Conservation (phyloP, 2,329 filamentous ascomycete genomes). For the Diaporthe ampelina region DNA sequence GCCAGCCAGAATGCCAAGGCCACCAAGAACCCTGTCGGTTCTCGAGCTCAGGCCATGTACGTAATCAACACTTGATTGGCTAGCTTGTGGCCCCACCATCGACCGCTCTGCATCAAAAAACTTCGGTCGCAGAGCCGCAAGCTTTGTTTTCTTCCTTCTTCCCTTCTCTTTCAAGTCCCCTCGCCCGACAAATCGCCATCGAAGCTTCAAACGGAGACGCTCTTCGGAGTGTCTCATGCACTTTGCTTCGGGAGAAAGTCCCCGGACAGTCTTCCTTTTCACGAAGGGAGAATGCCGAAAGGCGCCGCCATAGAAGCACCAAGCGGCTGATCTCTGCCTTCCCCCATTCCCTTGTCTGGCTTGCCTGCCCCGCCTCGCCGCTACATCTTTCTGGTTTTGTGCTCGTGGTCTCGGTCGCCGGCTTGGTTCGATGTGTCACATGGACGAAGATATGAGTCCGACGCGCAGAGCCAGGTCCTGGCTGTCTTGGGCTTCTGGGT, state of each 20-base stretch:
- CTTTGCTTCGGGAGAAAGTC: constrained; percentile 99
- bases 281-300: constrained; percentile 81
- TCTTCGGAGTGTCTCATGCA: constrained; percentile 52
- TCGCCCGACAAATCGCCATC: constrained; percentile 99
- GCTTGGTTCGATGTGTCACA: constrained; percentile 53
- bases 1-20: constrained; percentile 17
- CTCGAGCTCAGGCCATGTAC: constrained; percentile 12
- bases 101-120: constrained; percentile 38
- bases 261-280: constrained; percentile 80
- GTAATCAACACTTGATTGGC: constrained; percentile 38
- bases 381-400: constrained; percentile 49
- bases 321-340: constrained; percentile 83
- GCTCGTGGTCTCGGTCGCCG: constrained; percentile 15
- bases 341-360: constrained; percentile 60
- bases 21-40: constrained; percentile 25
- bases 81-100: constrained; percentile 31
- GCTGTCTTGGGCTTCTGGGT: constrained; percentile 42
- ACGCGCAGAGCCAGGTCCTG: constrained; percentile 56
- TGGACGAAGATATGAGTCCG: constrained; percentile 94
- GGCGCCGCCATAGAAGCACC: constrained; percentile 99
- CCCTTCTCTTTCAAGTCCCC: constrained; percentile 68
- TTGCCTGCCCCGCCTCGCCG: constrained; percentile 49
- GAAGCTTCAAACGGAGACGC: constrained; percentile 92
- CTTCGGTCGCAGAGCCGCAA: constrained; percentile 37
- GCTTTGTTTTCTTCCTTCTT: constrained; percentile 43